Base-by-base conservation (phyloP, 1,139 yeast genomes). In the Pichia sp. region DNA sequence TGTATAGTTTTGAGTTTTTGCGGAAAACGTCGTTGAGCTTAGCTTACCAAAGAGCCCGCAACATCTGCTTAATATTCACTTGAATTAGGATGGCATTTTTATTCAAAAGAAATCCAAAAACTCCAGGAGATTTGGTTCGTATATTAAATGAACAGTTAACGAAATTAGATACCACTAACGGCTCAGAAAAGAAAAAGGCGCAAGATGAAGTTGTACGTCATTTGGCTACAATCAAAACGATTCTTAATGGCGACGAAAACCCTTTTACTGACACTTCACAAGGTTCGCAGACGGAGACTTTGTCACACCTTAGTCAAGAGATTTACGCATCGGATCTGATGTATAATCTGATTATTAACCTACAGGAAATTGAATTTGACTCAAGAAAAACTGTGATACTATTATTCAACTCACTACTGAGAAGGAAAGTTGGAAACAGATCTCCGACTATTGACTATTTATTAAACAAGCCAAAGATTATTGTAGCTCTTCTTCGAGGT, bases 401-500 rank as follows among this genome's bases (percentile, higher is more conserved):
- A 11, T 64, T 92, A 44, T 88, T 87, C 60, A 77, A 81, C 55
- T 79, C 88, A 3, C 71, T 94, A 43, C 72, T 92, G 50, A 80
- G 94, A 56, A 81, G 95, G 49, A 86, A 84, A 53, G 77, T 79
- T 41, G 92, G 88, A 44, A 77, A 73, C 57, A 74, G 86, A 53
- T 77, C 83, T 27, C 95, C 96, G 29, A 87, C 96, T 0, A 92
- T 87, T 26, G 97, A 90, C 57, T 86, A 88, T 61, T 64, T 92
- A 41, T 65, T 82, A 27, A 68, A 76, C 32, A 75, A 79, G 50
- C 90, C 94, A 4, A 79, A 78, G 47, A 76, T 86, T 8, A 63
- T 92, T 39, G 69, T 72, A 33, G 57, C 75, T 37, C 71, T 92
- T 51, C 67, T 90, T 52, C 72, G 73, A 49, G 85, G 87, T 8